Base-by-base conservation (phyloP, 1,284 basidiomycete genomes). In the Cerioporus squamosus region DNA sequence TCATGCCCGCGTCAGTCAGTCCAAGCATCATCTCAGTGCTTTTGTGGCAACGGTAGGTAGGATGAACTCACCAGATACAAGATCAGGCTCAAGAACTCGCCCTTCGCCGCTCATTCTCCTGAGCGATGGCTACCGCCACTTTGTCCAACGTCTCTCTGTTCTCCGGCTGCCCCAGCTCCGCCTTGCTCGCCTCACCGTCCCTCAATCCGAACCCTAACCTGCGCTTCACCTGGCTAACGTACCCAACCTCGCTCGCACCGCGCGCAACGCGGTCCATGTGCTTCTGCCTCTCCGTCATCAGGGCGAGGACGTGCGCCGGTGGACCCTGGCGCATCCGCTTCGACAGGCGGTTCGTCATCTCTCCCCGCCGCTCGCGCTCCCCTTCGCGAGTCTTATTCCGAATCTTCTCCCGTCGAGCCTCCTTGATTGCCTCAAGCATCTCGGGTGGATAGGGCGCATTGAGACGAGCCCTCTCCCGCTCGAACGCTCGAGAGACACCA, bases 341-440 rank as follows among this genome's bases (percentile, higher is more conserved):
- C 12, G 82, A 64, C 1, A 84, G 84, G n/a, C 75, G 68, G 1
- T 65, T 65, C 5, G 82, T 74, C 20, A 87, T 70, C 66, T 88
- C 85, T 0, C 90, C 91, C 0, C 77, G 76, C 1, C 80, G 77
- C 67, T 90, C 87, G 1, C 87, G 81, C 58, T 77, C 75, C 2
- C 74, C 75, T 66, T 86, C 84, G 3, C 79, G 78, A 1, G 85
- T 86, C 72, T 86, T 87, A 72, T 90, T 88, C 10, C 70, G 74
- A 20, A 86, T 74, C 61, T 83, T 86, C 62, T 82, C 82, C 17
- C 75, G 75, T 2, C 87, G 81, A 0, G 88, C 90, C 18, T 75
- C 75, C 47, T 80, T 76, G 48, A 88, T 77, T 36, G 71, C 67
- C 24, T 71, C 74, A 14, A 87, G 68, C 55, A 91, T 73, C 18